Base-by-base conservation (phyloP, 805 yeast species). In the Kregervanrija delftensis region DNA sequence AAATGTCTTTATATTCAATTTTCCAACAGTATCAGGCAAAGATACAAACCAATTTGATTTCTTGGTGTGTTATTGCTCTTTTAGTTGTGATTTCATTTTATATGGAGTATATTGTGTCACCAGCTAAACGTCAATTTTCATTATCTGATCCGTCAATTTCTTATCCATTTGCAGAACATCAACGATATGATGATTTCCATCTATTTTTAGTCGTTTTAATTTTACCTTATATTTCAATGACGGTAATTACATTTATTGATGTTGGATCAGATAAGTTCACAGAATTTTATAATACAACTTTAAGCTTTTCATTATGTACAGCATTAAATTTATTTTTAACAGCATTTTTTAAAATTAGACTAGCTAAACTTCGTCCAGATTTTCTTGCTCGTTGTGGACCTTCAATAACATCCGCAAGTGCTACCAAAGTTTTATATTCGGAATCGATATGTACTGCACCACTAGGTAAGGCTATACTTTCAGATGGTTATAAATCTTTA, bases 331-430 rank as follows among this genome's bases (percentile, higher is more conserved):
- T 78, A 36, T 66, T 82, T 12, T 53, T 82, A 44, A 86, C 96
- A 3, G 86, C 88, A 54, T 69, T 80, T 31, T 63, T 87, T 49
- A 90, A 91, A 67, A 76, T 81, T 56, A 75, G 83, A 72, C 77
- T 90, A 40, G 96, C 96, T 1, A 78, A 95, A 59, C 83, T 82
- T 43, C 73, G 97, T 53, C 98, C 97, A 0, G 97, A 90, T 64
- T 86, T 89, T 59, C 65, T 91, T 47, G 84, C 84, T 8, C 72
- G 98, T 51, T 90, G 97, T 62, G 66, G 73, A 34, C 59, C 61
- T 45, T 43, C 41, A 3, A 22, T 86, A 0, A 52, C 61, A 53
- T 64, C 44, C 64, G 64, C 36, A 47, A 68, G 40, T 62, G 54
- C 38, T 64, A 68, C 11, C n/a, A 11, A 37, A 4, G 33, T 46